Evolutionary conservation across 192 early-diverging fungal species (phyloP).

Genomic region (Coemansia sp.): DNA sequence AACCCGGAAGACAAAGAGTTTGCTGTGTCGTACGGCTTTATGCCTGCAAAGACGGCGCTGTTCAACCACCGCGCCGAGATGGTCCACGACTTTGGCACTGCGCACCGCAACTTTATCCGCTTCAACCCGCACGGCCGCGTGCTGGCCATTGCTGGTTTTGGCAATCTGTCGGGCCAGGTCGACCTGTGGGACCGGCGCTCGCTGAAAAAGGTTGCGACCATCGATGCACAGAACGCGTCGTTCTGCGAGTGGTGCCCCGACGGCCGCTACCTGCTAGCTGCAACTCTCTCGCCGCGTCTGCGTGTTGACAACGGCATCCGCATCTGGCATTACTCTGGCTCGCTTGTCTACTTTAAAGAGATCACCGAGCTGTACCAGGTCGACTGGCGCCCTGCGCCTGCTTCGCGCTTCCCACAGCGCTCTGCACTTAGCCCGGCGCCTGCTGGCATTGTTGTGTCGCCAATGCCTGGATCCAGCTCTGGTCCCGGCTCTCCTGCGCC

Average conservation of each 20-base stretch:
- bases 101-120: constrained; percentile 84
- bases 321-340: constrained; percentile 94
- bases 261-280: constrained; percentile 89
- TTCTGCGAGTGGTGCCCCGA: constrained; percentile 90
- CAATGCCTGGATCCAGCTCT: constrained; percentile 8
- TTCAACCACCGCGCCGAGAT: constrained; percentile 88
- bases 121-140: constrained; percentile 91
- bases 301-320: constrained; percentile 98
- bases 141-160: constrained; percentile 90
- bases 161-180: constrained; percentile 90
- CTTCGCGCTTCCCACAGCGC: constrained; percentile 75
- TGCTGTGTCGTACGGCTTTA: constrained; percentile 90
- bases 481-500: constrained; percentile 23
- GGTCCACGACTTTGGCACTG: constrained; percentile 81
- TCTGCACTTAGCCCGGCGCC: constrained; percentile 72
- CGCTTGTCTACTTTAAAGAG: constrained; percentile 71
- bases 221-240: constrained; percentile 83
- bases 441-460: constrained; percentile 46
- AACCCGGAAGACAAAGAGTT: constrained; percentile 96
- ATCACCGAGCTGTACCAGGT: constrained; percentile 89
- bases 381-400: constrained; percentile 66
- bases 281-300: constrained; percentile 88
- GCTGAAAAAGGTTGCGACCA: constrained; percentile 76
- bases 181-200: constrained; percentile 92
- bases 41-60: constrained; percentile 90